A percentile compares a stretch with the other conserved stretches of the same genome.
These are phyloP conservation scores for Elsinoe necatrix DNA, from an alignment of 2,329 filamentous ascomycete species.

Conservation along the genomic window DNA sequence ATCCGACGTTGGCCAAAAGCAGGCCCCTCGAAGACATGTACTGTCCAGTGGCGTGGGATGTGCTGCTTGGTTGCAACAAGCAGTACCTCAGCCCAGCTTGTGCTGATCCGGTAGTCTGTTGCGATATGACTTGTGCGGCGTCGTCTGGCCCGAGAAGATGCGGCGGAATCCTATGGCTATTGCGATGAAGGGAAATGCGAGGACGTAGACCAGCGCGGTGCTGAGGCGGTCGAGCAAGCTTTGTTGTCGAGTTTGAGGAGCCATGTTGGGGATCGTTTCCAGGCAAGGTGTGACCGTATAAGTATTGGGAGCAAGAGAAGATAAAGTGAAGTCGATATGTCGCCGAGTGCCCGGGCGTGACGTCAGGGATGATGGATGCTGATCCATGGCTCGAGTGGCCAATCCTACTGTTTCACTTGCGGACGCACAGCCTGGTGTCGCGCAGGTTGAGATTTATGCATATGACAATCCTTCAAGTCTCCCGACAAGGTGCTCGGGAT, in stretches of 20 bases:
- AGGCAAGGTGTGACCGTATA: neutral
- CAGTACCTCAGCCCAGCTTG: slow-evolving; percentile 13
- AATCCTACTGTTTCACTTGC: neutral
- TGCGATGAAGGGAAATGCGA: slow-evolving; percentile 21
- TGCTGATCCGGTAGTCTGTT: slow-evolving; percentile 18
- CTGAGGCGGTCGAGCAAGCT: slow-evolving; percentile 19
- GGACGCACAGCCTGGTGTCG: neutral
- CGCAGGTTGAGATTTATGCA: neutral
- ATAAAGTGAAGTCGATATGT: neutral
- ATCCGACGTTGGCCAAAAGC: too few species aligned
- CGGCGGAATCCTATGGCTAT: slow-evolving; percentile 19
- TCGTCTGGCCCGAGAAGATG: slow-evolving; percentile 15
- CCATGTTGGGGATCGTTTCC: neutral
- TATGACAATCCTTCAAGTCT: too few species aligned
- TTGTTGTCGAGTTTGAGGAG: slow-evolving; percentile 7
- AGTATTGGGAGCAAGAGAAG: neutral
- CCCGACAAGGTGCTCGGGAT: too few species aligned
- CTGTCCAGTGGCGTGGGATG: too few species aligned
- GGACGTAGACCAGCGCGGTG: slow-evolving; percentile 20
- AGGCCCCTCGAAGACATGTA: too few species aligned
- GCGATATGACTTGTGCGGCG: slow-evolving; percentile 17
- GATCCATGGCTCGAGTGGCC: neutral
- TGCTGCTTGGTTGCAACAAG: neutral
- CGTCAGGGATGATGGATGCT: neutral
- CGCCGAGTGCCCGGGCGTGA: neutral